Percentiles rank a stretch among this genome's conserved stretches.
Conservation (phyloP, 2,329 filamentous ascomycete genomes). For the Fonsecaea monophora region DNA sequence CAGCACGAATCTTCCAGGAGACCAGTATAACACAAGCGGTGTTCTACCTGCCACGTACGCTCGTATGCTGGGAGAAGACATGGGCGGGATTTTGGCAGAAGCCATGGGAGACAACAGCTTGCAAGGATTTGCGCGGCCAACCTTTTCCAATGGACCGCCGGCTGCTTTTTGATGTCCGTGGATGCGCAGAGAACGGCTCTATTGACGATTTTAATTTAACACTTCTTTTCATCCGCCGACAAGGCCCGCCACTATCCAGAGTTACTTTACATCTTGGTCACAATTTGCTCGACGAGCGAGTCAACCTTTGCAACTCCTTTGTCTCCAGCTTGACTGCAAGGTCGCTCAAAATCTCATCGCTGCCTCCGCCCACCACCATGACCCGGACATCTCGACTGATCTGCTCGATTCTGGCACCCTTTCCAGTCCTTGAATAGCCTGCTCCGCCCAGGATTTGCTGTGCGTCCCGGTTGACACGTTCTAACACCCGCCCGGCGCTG, state of each 20-base stretch:
- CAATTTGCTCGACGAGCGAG: conserved; percentile 36
- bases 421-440: conserved; percentile 72
- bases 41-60: conserved; percentile 17
- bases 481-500: conserved; percentile 59
- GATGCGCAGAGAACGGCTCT: not conserved
- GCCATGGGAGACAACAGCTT: conserved; percentile 12
- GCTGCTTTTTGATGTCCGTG: conserved; percentile 5
- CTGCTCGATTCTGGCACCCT: conserved; percentile 74
- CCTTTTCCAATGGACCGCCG: not conserved
- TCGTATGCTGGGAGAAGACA: conserved; percentile 25
- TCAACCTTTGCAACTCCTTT: conserved; percentile 62
- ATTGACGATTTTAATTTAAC: no score
- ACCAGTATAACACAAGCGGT: not conserved
- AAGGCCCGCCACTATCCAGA: not conserved
- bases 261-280: conserved; percentile 18
- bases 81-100: conserved; percentile 19
- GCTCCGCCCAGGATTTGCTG: conserved; percentile 71
- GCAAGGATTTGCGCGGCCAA: not conserved
- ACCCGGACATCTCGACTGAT: conserved; percentile 68
- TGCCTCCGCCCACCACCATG: conserved; percentile 69
- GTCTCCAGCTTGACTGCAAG: conserved; percentile 72
- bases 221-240: not conserved
- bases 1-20: not conserved
- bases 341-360: conserved; percentile 75
- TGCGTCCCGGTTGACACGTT: conserved; percentile 61